Conservation (phyloP, 441 rosid genomes). For the Arabidopsis hybrid region DNA sequence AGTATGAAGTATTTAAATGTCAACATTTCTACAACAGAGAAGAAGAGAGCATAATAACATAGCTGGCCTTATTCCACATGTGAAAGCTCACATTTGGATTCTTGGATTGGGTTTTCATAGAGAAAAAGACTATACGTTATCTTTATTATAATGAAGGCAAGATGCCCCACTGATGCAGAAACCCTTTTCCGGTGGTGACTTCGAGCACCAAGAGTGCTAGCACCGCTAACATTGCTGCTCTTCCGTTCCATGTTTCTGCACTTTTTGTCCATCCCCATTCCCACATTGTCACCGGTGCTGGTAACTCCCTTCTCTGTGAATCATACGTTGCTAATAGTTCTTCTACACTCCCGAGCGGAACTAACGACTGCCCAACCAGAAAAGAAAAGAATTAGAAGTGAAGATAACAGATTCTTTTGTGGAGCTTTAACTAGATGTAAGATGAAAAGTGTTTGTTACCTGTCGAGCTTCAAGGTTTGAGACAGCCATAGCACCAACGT, state of each 20-base stretch:
- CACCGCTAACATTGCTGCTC: constrained; percentile 98
- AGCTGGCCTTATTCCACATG: constrained; percentile 20
- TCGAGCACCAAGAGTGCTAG: constrained; percentile 85
- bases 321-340: constrained; percentile 90
- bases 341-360: constrained; percentile 93
- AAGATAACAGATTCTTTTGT: constrained; percentile 13
- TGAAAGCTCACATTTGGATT: constrained; percentile 6
- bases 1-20: constrained; percentile 3
- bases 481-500: constrained; percentile 98
- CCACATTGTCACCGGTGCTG: constrained; percentile 93
- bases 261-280: constrained; percentile 99
- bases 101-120: constrained; percentile 26
- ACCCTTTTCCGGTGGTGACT: constrained; percentile 94
- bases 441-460: constrained; percentile 50
- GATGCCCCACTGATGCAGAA: constrained; percentile 95
- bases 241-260: constrained; percentile 98
- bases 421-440: not conserved
- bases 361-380: constrained; percentile 79
- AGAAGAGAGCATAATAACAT: constrained; percentile 23
- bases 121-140: constrained; percentile 9
- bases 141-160: constrained; percentile 56
- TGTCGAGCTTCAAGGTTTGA: constrained; percentile 99
- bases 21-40: constrained; percentile 10
- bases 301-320: constrained; percentile 87
- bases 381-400: not conserved